Evolutionary conservation across 1,139 yeast species (phyloP), one percentile per base, ranked within the genome.

Genomic region (Kazachstania sp.): DNA sequence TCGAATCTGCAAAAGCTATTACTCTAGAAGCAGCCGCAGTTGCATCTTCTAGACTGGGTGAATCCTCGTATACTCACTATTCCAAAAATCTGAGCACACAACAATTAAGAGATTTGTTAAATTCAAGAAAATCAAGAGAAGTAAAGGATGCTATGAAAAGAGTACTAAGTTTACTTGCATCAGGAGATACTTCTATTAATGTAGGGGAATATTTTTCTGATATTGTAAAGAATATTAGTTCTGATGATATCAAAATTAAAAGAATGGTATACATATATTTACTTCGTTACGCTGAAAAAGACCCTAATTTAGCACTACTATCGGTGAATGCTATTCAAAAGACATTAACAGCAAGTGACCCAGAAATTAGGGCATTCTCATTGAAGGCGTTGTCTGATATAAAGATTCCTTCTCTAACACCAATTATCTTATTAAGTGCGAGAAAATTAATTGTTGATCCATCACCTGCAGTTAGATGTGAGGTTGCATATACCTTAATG

Each of bases 261-360:
- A 81, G 83, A 57, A 72, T 92, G 62, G 96, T 92, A 4, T 81
- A 87, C 65, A 73, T 84, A 1, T 88, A 87, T 58, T 69, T 92
- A 45, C 70, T 82, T 30, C 74, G 86, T 46, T 90, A 80, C 64
- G 95, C 96, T 13, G 95, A 86, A 53, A 70, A 74, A 43, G 92
- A 87, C 56, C 96, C 95, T 4, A 95, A 90, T 63, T 74, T 87
- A 16, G 95, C 97, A 1, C 72, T 94, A 31, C 71, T 94, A 44
- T 81, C 96, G 0, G 85, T 94, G 56, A 94, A 94, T 66, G 86
- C 97, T 0, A 85, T 94, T 43, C 98, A 94, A 64, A 87, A 86
- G 63, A 74, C 86, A 1, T 69, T 92, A 38, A 73, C 75, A 23
- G 95, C 88, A 58, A 78, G 80, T 53, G 77, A 75, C 49, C 83